Percentiles rank a stretch among this genome's conserved stretches.
Evolutionary conservation across 1,284 basidiomycete species (phyloP).

Genomic region (Peniophora sp.): DNA sequence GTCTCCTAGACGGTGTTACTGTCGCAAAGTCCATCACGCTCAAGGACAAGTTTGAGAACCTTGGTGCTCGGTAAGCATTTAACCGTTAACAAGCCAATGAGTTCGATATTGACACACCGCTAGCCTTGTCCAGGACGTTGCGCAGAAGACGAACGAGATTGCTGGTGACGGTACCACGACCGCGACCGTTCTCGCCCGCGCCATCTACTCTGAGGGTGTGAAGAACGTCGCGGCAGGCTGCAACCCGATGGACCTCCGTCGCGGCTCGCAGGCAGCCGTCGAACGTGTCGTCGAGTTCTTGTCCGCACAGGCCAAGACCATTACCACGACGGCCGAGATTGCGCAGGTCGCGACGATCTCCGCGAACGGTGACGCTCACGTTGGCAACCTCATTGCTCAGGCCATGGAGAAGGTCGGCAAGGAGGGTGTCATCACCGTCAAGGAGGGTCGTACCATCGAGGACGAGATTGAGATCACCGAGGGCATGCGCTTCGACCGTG

Average conservation of each 20-base stretch:
- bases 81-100: neutral
- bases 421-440: conserved; percentile 99
- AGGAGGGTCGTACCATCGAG: conserved; percentile 95
- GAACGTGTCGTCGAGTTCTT: conserved; percentile 93
- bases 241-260: conserved; percentile 98
- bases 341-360: conserved; percentile 98
- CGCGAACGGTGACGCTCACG: conserved; percentile 92
- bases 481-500: conserved; percentile 99
- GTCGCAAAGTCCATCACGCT: conserved; percentile 93
- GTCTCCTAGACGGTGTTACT: conserved; percentile 81
- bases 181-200: conserved; percentile 92
- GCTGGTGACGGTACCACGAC: conserved; percentile 99
- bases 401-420: conserved; percentile 99
- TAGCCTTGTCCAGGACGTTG: conserved; percentile 92
- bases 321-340: conserved; percentile 97
- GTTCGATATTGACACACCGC: neutral
- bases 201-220: conserved; percentile 97
- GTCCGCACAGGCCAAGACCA: conserved; percentile 83
- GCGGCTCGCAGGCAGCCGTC: conserved; percentile 93
- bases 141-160: conserved; percentile 93
- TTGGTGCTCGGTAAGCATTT: conserved; percentile 80
- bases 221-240: conserved; percentile 99
- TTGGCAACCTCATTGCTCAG: conserved; percentile 95
- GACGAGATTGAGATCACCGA: conserved; percentile 99
- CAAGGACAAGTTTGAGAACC: conserved; percentile 99